Base-by-base conservation (phyloP, 352 stramenopile genomes). In the Phytopythium ostracodes region DNA sequence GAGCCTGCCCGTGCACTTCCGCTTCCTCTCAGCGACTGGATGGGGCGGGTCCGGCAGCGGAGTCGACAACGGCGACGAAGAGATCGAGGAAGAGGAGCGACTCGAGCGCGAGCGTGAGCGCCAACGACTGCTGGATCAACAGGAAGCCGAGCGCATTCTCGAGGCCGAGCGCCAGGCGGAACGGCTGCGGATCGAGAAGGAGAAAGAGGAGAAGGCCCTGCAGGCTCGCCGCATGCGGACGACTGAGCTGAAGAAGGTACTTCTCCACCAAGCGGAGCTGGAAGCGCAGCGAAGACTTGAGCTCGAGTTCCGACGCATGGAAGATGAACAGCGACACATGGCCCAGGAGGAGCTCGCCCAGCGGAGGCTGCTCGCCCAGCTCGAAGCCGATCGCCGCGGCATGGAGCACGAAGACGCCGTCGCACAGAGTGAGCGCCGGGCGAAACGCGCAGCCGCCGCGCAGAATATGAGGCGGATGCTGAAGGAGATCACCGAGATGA, bases 61-160 rank as follows among this genome's bases (percentile, higher is more conserved):
- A 2, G 59, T 89, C 10, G 73, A 92, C 25, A 92, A 92, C 25
- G 80, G 80, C 8, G 83, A 92, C 31, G 83, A 92, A 70, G 83
- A 90, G 56, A 65, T 77, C 20, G 83, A 92, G 56, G 81, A 90
- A 62, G 75, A 88, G 65, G 80, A 92, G 56, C 67, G 71, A 3
- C 54, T 90, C 1, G 78, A 85, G 50, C 78, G 64, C 8, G 82
- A 92, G 56, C 73, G 69, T 4, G 67, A 87, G 56, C 76, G 70
- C 4, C 83, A 89, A 47, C 73, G 77, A n/a, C 59, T 80, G 20
- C 57, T 92, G 31, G 83, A 92, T 10, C 64, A 80, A 22, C 77
- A 82, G 38, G 79, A 90, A 52, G 77, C 76, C 4, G 80, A 90
- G 50, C 77, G 77, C 0, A 58, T 90, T 18, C 62, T 82, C 9